A percentile compares a stretch with the other conserved stretches of the same genome.
These are phyloP conservation scores for Trametes versicolor DNA, from an alignment of 1,284 basidiomycete genomes.

Conservation along the genomic window DNA sequence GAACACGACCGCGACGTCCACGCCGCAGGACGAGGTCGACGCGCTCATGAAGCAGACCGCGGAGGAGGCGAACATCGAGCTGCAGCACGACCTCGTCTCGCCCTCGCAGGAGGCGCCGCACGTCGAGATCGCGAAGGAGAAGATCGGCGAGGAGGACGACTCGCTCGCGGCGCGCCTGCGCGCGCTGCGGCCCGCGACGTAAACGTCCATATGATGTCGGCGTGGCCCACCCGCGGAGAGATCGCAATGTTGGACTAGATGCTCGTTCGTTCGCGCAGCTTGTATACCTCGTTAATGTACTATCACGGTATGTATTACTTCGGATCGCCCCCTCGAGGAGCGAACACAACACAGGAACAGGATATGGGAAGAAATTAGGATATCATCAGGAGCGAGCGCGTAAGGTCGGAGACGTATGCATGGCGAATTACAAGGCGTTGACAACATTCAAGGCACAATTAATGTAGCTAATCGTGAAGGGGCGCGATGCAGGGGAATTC, in stretches of 20 bases:
- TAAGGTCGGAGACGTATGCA: background rate
- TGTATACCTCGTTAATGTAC: slow-evolving; percentile 34
- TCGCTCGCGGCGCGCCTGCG: slow-evolving; percentile 84
- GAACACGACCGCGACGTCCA: slow-evolving; percentile 91
- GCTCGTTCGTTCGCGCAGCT: slow-evolving; percentile 19
- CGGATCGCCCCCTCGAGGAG: slow-evolving; percentile 14
- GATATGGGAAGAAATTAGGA: background rate
- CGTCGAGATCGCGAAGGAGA: slow-evolving; percentile 65
- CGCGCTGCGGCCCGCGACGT: slow-evolving; percentile 82
- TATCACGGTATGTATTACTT: slow-evolving; percentile 31
- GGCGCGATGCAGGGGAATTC: slow-evolving; percentile 6
- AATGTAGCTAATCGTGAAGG: slow-evolving; percentile 14
- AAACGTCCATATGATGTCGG: slow-evolving; percentile 26
- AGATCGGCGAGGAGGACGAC: slow-evolving; percentile 80
- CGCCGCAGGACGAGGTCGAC: slow-evolving; percentile 98
- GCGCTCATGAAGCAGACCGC: slow-evolving; percentile 92
- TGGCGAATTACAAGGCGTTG: slow-evolving; percentile 28
- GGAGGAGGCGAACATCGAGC: slow-evolving; percentile 96
- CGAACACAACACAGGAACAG: slow-evolving; percentile 2
- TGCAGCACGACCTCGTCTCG: slow-evolving; percentile 89
- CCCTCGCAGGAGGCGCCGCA: slow-evolving; percentile 59
- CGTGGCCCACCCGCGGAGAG: too few relatives aligned
- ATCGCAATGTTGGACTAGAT: background rate
- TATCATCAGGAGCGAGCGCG: slow-evolving; percentile 8
- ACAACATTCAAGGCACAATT: slow-evolving; percentile 27